Evolutionary conservation across 2,329 filamentous ascomycete genomes (phyloP).

Genomic region (Cytospora leucostoma): DNA sequence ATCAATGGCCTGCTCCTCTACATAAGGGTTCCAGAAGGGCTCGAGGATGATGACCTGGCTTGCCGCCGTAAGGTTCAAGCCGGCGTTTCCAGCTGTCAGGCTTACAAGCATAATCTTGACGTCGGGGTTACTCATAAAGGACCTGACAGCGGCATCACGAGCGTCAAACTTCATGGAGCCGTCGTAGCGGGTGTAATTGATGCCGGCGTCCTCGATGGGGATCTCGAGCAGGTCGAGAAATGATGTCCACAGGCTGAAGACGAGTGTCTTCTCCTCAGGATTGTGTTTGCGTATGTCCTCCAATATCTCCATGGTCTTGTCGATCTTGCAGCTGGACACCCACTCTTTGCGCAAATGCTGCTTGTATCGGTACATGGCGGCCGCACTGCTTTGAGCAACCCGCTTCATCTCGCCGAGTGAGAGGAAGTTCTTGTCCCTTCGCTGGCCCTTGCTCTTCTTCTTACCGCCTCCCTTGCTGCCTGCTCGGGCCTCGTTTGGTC

Average conservation of each 20-base stretch:
- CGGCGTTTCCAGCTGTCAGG: conserved; percentile 76
- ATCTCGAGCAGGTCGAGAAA: conserved; percentile 39
- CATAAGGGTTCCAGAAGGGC: conserved; percentile 88
- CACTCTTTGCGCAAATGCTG: conserved; percentile 33
- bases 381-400: conserved; percentile 31
- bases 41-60: conserved; percentile 84
- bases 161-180: conserved; percentile 33
- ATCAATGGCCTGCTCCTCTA: conserved; percentile 87
- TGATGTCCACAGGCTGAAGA: conserved; percentile 40
- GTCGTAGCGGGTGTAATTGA: conserved; percentile 37
- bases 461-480: conserved; percentile 11
- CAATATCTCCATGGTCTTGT: conserved; percentile 36
- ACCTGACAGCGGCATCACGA: conserved; percentile 64
- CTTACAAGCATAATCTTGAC: conserved; percentile 71
- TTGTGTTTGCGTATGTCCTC: conserved; percentile 31
- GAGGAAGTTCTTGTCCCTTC: conserved; percentile 18
- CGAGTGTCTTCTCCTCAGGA: conserved; percentile 35
- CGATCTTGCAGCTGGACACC: conserved; percentile 37
- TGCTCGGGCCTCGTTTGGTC: background rate
- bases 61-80: conserved; percentile 78
- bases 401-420: conserved; percentile 34
- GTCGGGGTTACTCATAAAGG: conserved; percentile 57
- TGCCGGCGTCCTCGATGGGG: conserved; percentile 33
- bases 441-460: background rate
- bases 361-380: conserved; percentile 34